These are phyloP conservation scores for Phyllosticta citrichinensis DNA, from an alignment of 2,329 filamentous ascomycete species.

Conservation along the genomic window DNA sequence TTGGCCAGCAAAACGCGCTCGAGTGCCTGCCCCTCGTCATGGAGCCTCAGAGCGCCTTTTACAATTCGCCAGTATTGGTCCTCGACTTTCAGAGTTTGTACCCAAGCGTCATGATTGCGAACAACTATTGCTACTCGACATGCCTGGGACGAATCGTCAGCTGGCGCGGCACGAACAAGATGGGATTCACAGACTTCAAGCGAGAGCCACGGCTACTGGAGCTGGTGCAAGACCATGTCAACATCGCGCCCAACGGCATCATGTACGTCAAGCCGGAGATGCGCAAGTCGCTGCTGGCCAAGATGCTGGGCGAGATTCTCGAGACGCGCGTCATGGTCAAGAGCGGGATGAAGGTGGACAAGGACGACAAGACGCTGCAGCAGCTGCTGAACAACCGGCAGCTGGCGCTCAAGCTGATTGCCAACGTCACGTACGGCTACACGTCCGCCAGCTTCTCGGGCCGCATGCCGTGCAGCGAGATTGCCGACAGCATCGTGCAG, in stretches of 20 bases:
- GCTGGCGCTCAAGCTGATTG: slow-evolving; percentile 85
- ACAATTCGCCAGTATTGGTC: slow-evolving; percentile 78
- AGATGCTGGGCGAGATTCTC: slow-evolving; percentile 92
- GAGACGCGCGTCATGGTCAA: slow-evolving; percentile 98
- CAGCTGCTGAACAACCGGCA: slow-evolving; percentile 87
- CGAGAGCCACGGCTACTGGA: slow-evolving; percentile 65
- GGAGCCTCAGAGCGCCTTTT: slow-evolving; percentile 94
- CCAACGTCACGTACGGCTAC: slow-evolving; percentile 98
- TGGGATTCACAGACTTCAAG: slow-evolving; percentile 85
- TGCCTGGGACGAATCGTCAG: slow-evolving; percentile 76
- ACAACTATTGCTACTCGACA: slow-evolving; percentile 98
- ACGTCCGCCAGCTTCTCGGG: slow-evolving; percentile 95
- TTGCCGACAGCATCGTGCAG: slow-evolving; percentile 96
- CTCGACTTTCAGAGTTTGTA: slow-evolving; percentile 95
- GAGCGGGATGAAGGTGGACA: slow-evolving; percentile 88
- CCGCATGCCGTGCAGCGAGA: slow-evolving; percentile 94
- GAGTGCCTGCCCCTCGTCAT: slow-evolving; percentile 93
- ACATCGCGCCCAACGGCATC: slow-evolving; percentile 90
- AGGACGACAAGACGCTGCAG: slow-evolving; percentile 76
- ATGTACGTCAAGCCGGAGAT: slow-evolving; percentile 84
- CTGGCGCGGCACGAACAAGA: slow-evolving; percentile 88
- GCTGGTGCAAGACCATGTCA: slow-evolving; percentile 74
- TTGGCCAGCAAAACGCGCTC: slow-evolving; percentile 85
- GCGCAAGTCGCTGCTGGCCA: slow-evolving; percentile 81
- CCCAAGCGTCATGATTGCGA: slow-evolving; percentile 96